These are phyloP conservation scores for Yamadazyma sp. DNA, from an alignment of 1,139 yeast genomes.

Conservation along the genomic window DNA sequence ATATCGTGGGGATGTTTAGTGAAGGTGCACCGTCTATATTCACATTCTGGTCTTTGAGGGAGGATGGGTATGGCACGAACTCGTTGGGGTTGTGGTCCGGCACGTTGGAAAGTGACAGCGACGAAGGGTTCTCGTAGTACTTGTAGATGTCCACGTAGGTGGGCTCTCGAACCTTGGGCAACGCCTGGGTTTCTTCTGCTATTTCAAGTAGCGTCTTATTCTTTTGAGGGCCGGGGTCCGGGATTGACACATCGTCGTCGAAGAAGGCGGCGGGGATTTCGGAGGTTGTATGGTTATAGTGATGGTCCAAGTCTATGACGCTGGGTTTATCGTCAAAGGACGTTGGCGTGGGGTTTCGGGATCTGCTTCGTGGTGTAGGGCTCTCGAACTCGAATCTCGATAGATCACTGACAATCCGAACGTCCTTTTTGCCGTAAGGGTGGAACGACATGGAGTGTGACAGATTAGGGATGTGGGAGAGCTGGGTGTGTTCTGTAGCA, in stretches of 20 bases:
- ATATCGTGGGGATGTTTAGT: conserved; percentile 13
- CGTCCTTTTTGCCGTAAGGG: conserved; percentile 24
- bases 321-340: conserved; percentile 16
- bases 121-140: conserved; percentile 20
- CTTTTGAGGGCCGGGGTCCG: conserved; percentile 15
- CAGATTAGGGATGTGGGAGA: too few species aligned
- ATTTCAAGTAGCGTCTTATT: conserved; percentile 15
- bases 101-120: conserved; percentile 7
- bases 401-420: conserved; percentile 28
- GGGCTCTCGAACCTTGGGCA: conserved; percentile 12
- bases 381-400: conserved; percentile 31
- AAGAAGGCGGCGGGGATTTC: conserved; percentile 11
- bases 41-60: conserved; percentile 9
- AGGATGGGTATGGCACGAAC: conserved; percentile 16
- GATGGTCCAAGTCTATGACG: conserved; percentile 1
- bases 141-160: conserved; percentile 20
- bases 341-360: conserved; percentile 31
- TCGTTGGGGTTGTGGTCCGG: conserved; percentile 7
- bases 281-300: conserved; percentile 2
- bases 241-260: conserved; percentile 10
- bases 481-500: neutral
- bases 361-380: conserved; percentile 23
- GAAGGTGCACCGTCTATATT: too few species aligned
- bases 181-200: conserved; percentile 14
- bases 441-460: conserved; percentile 24